phyloP scores from a whole-genome alignment of 345 rosid genomes.

The Hypericum androsaemum region DNA sequence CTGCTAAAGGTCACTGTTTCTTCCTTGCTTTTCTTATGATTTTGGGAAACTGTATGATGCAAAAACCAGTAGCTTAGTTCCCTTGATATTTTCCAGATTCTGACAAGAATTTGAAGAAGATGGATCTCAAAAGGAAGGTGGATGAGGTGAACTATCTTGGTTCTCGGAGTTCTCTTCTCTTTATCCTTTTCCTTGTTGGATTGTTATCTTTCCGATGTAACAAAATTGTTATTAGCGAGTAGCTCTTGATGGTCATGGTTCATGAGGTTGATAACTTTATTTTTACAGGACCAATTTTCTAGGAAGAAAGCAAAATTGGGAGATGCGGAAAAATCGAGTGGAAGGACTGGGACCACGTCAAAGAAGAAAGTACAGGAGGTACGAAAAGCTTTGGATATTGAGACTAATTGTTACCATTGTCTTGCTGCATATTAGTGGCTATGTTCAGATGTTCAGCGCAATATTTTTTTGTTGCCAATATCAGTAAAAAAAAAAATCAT shows the following conservation, averaged over 20 bases:
- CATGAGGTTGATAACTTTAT: conserved; percentile 5
- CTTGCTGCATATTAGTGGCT: background rate
- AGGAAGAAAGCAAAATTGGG: conserved; percentile 29
- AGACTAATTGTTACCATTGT: conserved; percentile 1
- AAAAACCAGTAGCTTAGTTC: background rate
- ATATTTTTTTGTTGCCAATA: too few species aligned
- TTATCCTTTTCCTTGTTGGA: conserved; percentile 4
- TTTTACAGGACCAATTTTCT: conserved; percentile 30
- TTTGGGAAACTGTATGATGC: background rate
- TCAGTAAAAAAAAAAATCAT: background rate
- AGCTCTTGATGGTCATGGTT: background rate
- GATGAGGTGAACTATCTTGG: conserved; percentile 25
- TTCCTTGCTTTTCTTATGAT: conserved; percentile 13
- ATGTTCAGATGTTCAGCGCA: background rate
- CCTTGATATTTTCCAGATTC: conserved; percentile 26
- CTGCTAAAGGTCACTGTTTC: conserved; percentile 31
- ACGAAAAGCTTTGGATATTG: conserved; percentile 4
- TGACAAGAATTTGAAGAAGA: conserved; percentile 21
- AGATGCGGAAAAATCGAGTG: conserved; percentile 19
- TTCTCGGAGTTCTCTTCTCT: conserved; percentile 1
- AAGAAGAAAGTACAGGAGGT: conserved; percentile 33
- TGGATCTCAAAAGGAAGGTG: conserved; percentile 21
- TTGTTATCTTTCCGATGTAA: background rate
- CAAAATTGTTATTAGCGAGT: conserved; percentile 7
- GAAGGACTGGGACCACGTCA: conserved; percentile 21